A percentile compares a stretch with the other conserved stretches of the same genome.
Conservation (phyloP, 1,284 basidiomycete species). For the Microbotryum intermedium region DNA sequence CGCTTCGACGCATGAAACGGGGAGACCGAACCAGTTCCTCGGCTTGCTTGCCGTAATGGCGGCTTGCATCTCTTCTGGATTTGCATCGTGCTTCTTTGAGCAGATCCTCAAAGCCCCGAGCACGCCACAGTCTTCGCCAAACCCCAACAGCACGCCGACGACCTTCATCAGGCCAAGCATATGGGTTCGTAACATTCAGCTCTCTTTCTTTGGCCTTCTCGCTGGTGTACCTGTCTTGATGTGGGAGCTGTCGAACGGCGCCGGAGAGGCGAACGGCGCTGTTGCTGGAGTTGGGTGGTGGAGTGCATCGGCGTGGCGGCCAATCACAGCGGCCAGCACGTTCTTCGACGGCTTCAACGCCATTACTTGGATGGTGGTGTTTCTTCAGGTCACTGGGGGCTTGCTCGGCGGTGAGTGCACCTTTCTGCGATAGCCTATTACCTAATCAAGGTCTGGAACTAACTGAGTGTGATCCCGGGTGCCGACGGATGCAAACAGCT, state of each 20-base stretch:
- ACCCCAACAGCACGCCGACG: neutral
- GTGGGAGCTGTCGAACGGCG: constrained; percentile 15
- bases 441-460: neutral
- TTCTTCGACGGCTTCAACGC: constrained; percentile 36
- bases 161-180: constrained; percentile 21
- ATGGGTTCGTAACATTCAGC: constrained; percentile 41
- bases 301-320: neutral
- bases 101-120: constrained; percentile 36
- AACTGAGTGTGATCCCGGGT: neutral
- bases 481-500: constrained; percentile 2
- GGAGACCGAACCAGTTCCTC: constrained; percentile 33
- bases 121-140: neutral
- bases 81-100: constrained; percentile 40
- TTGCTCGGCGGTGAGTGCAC: constrained; percentile 36
- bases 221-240: constrained; percentile 33
- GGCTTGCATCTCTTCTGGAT: constrained; percentile 39
- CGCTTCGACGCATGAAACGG: neutral
- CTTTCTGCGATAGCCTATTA: neutral
- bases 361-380: constrained; percentile 38
- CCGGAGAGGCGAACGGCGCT: neutral
- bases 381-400: constrained; percentile 38
- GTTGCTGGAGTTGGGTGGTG: constrained; percentile 1
- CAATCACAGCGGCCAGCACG: neutral
- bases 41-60: constrained; percentile 38
- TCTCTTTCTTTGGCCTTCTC: constrained; percentile 36